phyloP scores from a whole-genome alignment of 352 stramenopile species.

The Phytophthora pseudosyringae region DNA sequence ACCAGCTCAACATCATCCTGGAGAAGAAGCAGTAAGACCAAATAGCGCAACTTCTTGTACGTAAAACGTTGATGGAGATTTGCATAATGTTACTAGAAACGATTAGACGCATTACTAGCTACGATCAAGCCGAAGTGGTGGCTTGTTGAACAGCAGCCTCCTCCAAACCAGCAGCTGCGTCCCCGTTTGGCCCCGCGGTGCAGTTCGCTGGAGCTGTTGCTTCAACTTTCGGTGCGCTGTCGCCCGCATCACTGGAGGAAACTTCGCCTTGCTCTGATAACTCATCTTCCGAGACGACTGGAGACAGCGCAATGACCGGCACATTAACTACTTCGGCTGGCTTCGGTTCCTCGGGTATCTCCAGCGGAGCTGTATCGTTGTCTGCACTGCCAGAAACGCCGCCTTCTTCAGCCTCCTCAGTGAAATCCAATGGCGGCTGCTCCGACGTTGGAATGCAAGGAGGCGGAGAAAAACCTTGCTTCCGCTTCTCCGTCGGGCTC shows the following conservation, averaged over 20 bases:
- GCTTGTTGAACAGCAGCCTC: conserved; percentile 33
- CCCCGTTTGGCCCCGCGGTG: conserved; percentile 11
- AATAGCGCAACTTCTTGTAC: not conserved
- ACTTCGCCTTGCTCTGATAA: conserved; percentile 22
- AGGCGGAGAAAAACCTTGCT: conserved; percentile 31
- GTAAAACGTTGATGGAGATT: conserved; percentile 7
- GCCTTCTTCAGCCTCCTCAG: conserved; percentile 24
- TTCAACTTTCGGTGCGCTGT: conserved; percentile 6
- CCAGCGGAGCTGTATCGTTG: not conserved
- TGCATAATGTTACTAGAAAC: conserved; percentile 35
- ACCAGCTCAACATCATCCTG: conserved; percentile 88
- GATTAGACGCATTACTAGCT: conserved; percentile 25
- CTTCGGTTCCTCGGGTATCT: conserved; percentile 14
- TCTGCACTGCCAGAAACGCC: not conserved
- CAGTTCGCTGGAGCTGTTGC: conserved; percentile 12
- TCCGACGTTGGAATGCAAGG: conserved; percentile 35
- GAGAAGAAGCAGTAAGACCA: conserved; percentile 69
- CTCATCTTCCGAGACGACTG: conserved; percentile 33
- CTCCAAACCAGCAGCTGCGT: conserved; percentile 7
- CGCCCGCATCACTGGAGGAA: conserved; percentile 10
- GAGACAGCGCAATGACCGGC: conserved; percentile 4
- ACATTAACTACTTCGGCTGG: conserved; percentile 9
- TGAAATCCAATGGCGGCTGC: conserved; percentile 36
- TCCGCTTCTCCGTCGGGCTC: conserved; percentile 40
- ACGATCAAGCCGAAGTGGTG: conserved; percentile 31